These are phyloP conservation scores for Coniella vitis DNA, from an alignment of 2,329 filamentous ascomycete genomes.

Conservation along the genomic window DNA sequence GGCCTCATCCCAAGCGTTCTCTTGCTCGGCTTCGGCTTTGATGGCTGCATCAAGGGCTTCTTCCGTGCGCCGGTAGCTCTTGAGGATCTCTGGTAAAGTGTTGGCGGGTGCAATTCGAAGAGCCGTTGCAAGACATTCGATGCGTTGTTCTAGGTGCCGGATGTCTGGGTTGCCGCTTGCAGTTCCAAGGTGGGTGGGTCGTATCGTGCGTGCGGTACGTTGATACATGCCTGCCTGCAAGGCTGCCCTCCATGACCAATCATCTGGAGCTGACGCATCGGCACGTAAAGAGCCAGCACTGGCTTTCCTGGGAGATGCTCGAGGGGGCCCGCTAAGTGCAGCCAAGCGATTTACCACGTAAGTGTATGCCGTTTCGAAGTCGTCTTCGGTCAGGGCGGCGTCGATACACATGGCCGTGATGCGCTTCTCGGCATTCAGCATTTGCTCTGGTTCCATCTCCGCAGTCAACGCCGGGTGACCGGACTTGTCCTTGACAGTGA, in stretches of 20 bases:
- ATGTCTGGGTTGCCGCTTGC: constrained; percentile 55
- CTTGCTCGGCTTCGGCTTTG: constrained; percentile 51
- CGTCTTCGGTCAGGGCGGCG: constrained; percentile 63
- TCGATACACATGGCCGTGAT: constrained; percentile 77
- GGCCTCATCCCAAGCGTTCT: constrained; percentile 63
- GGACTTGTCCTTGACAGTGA: constrained; percentile 30
- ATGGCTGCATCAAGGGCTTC: constrained; percentile 65
- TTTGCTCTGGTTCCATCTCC: constrained; percentile 24
- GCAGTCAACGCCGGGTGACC: constrained; percentile 20
- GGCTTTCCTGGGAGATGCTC: constrained; percentile 17
- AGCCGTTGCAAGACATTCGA: constrained; percentile 71
- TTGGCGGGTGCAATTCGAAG: constrained; percentile 64
- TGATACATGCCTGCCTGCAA: constrained; percentile 71
- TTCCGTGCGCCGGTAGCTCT: constrained; percentile 69
- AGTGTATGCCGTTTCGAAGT: constrained; percentile 81
- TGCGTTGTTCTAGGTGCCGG: constrained; percentile 70
- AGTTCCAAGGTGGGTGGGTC: constrained; percentile 54
- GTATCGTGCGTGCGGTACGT: constrained; percentile 44
- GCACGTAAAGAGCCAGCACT: constrained; percentile 19
- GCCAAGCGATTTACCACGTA: constrained; percentile 68
- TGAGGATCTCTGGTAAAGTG: constrained; percentile 67
- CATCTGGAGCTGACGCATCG: constrained; percentile 35
- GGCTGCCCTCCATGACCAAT: constrained; percentile 73
- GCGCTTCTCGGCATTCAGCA: constrained; percentile 48
- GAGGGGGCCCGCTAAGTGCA: constrained; percentile 21